Evolutionary conservation across 306 rosid genomes (phyloP).

Genomic region (Casuarina cunninghamiana): DNA sequence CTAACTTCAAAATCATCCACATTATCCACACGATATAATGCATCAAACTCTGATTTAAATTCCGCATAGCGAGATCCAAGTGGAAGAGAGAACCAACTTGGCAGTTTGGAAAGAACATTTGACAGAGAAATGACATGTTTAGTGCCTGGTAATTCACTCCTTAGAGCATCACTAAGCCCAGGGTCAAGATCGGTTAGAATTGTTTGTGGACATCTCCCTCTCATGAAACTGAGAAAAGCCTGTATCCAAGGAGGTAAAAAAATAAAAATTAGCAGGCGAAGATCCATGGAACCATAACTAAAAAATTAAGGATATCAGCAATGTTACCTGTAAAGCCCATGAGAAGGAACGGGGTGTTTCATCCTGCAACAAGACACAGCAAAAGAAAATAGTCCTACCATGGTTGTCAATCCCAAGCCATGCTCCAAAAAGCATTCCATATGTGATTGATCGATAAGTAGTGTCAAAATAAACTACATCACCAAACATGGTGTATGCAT

Average conservation of each 20-base stretch:
- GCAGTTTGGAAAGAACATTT: constrained; percentile 63
- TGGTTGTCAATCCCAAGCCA: constrained; percentile 94
- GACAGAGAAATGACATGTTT: constrained; percentile 68
- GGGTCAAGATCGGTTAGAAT: constrained; percentile 80
- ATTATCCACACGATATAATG: constrained; percentile 62
- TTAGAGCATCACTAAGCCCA: constrained; percentile 69
- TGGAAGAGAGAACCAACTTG: constrained; percentile 77
- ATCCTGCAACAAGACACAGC: constrained; percentile 89
- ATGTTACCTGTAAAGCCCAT: constrained; percentile 93
- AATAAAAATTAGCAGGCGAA: constrained; percentile 35
- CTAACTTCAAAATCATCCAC: constrained; percentile 78
- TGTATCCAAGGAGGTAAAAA: constrained; percentile 39
- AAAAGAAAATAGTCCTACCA: constrained; percentile 79
- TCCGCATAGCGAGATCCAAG: constrained; percentile 79
- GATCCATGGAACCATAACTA: constrained; percentile 34
- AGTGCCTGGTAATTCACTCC: constrained; percentile 64
- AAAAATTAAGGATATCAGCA: constrained; percentile 42
- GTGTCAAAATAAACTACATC: constrained; percentile 84
- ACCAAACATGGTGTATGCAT: constrained; percentile 64
- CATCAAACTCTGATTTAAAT: constrained; percentile 76
- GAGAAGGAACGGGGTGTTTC: constrained; percentile 75
- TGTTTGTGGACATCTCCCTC: constrained; percentile 92
- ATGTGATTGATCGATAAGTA: constrained; percentile 70
- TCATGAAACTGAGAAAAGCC: constrained; percentile 79
- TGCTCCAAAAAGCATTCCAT: constrained; percentile 84